These are phyloP conservation scores for Phytophthora fragariaefolia DNA, from an alignment of 352 stramenopile genomes.

Conservation along the genomic window DNA sequence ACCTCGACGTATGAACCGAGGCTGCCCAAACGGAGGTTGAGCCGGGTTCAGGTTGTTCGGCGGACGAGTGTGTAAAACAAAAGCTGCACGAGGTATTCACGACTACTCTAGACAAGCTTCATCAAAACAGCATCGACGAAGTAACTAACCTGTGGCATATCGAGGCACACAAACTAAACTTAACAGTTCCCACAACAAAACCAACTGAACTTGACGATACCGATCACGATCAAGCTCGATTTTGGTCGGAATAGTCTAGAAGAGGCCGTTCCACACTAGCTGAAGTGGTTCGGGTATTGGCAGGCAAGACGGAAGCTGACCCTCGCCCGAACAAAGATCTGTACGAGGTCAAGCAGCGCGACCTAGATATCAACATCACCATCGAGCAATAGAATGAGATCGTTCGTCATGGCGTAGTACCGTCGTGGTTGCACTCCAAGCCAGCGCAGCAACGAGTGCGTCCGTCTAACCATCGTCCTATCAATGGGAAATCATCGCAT, in stretches of 20 bases:
- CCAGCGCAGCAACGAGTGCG: neutral
- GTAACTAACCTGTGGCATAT: neutral
- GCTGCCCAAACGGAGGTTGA: no score
- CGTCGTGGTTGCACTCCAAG: neutral
- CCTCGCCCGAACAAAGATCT: neutral
- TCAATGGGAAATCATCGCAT: neutral
- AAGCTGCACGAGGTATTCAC: no score
- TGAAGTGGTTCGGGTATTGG: neutral
- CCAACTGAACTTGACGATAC: neutral
- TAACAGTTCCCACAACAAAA: neutral
- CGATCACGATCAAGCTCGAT: neutral
- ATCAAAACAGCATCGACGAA: neutral
- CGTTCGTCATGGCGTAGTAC: neutral
- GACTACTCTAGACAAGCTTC: neutral
- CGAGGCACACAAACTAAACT: neutral
- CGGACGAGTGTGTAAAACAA: no score
- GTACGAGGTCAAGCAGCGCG: neutral
- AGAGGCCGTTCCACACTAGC: neutral
- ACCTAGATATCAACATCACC: neutral
- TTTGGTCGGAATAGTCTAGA: neutral
- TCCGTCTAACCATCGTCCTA: neutral
- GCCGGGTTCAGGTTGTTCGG: no score
- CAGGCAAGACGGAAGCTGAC: neutral
- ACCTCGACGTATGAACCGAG: no score
- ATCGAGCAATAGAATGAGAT: neutral